Evolutionary conservation across 1,284 basidiomycete genomes (phyloP), one percentile per base, ranked within the genome.

Genomic region (Cystobasidium slooffiae): DNA sequence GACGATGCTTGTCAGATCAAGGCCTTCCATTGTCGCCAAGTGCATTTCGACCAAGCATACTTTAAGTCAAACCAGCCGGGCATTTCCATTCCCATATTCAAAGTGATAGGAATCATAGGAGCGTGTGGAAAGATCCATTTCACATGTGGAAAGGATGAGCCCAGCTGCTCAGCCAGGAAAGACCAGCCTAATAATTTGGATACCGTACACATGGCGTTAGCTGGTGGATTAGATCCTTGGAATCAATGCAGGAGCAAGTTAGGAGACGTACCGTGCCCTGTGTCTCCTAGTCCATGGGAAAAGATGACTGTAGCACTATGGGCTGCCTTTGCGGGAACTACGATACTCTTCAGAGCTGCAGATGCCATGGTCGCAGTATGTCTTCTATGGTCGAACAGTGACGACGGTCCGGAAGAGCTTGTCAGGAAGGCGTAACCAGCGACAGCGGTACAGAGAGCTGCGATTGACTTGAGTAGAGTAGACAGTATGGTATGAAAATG

Each of bases 231-330:
- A 16, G 37, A 31, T 41, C 4, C n/a, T 41, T 31, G 1, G 9
- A n/a, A 43, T n/a, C 14, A 41, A 18, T n/a, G 56, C 56, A 7
- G 75, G 74, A 6, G 44, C n/a, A 75, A 2, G 5, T 31, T 31
- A 31, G 31, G 31, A 2, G 31, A 31, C 78, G 8, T 76, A 8
- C 77, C 79, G 3, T 72, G 61, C 1, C 75, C 74, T 0, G 75
- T 49, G 72, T 79, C 79, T 52, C 79, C 79, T 4, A 79, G 22
- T 91, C 85, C 74, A 55, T 96, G 94, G 47, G 92, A 84, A 82
- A 95, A 93, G 80, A 96, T 91, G 77, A 95, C 88, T 1, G 92
- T 94, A 4, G 92, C 92, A 1, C 91, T 90, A 82, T 95, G 93
- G 77, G 87, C 88, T 49, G 59, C 64, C 44, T 55, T 65, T 14